These are phyloP conservation scores for Lycium barbarum DNA, from an alignment of 257 asterid genomes.

Conservation along the genomic window DNA sequence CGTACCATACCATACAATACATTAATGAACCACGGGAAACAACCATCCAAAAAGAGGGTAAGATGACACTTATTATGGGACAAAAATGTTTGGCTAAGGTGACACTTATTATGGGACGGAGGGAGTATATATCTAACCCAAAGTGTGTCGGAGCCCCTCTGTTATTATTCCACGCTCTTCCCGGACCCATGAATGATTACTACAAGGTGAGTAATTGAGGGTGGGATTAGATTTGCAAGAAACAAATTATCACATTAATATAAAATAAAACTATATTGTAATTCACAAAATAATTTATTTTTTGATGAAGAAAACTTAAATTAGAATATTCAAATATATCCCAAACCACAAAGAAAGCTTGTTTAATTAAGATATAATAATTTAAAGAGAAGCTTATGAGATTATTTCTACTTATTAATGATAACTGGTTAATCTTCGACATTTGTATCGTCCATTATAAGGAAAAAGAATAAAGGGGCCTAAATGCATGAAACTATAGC, in stretches of 20 bases:
- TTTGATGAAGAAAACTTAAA: too few relatives aligned
- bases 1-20: too few relatives aligned
- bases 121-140: too few relatives aligned
- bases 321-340: not conserved
- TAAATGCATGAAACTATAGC: not conserved
- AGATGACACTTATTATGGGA: too few relatives aligned
- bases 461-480: not conserved
- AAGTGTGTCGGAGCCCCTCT: not conserved
- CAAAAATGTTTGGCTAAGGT: too few relatives aligned
- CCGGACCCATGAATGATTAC: not conserved
- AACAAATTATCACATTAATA: too few relatives aligned
- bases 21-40: too few relatives aligned
- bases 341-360: not conserved
- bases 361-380: not conserved
- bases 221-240: not conserved
- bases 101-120: too few relatives aligned
- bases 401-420: not conserved
- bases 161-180: not conserved
- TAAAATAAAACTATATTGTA: too few relatives aligned
- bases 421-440: not conserved
- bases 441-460: too few relatives aligned
- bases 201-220: not conserved
- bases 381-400: too few relatives aligned
- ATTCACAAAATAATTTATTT: not conserved
- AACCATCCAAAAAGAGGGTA: too few relatives aligned